A percentile compares a stretch with the other conserved stretches of the same genome.
phyloP scores from a whole-genome alignment of 768 basidiomycete species.

The Hirschioporus abietinus region DNA sequence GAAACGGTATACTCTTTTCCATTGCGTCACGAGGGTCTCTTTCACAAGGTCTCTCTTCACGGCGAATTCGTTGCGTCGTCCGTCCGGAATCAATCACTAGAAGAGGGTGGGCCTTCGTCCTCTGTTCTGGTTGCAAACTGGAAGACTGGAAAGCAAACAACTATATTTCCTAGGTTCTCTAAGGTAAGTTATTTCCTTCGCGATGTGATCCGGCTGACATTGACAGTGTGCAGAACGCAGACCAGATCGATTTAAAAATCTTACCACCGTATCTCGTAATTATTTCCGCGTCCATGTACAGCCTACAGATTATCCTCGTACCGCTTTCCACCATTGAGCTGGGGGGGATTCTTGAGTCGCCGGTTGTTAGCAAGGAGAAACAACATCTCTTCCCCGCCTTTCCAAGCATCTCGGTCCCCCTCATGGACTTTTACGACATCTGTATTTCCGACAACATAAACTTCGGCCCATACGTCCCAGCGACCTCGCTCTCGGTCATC shows the following conservation, averaged over 20 bases:
- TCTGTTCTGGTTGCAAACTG: slow-evolving; percentile 1
- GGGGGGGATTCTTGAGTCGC: neutral
- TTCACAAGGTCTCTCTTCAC: slow-evolving; percentile 3
- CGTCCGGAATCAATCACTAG: neutral
- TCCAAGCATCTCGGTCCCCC: neutral
- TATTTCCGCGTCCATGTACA: neutral
- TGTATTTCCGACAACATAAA: slow-evolving; percentile 1
- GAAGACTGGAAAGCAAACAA: neutral
- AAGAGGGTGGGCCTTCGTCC: neutral
- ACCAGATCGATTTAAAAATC: neutral
- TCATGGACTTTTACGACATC: slow-evolving; percentile 2
- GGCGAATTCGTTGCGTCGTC: slow-evolving; percentile 2
- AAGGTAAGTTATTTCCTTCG: neutral
- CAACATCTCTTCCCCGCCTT: neutral
- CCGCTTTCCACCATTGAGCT: neutral
- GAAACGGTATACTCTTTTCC: neutral
- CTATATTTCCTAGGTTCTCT: neutral
- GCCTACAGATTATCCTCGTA: neutral
- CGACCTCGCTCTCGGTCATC: slow-evolving; percentile 2
- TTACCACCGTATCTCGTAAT: neutral
- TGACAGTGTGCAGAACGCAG: neutral
- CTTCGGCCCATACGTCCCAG: neutral
- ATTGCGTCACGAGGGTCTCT: neutral
- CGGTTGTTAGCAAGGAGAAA: neutral
- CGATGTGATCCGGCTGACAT: neutral